phyloP scores from a whole-genome alignment of 2,329 filamentous ascomycete species.

The Fusarium cicatricum region DNA sequence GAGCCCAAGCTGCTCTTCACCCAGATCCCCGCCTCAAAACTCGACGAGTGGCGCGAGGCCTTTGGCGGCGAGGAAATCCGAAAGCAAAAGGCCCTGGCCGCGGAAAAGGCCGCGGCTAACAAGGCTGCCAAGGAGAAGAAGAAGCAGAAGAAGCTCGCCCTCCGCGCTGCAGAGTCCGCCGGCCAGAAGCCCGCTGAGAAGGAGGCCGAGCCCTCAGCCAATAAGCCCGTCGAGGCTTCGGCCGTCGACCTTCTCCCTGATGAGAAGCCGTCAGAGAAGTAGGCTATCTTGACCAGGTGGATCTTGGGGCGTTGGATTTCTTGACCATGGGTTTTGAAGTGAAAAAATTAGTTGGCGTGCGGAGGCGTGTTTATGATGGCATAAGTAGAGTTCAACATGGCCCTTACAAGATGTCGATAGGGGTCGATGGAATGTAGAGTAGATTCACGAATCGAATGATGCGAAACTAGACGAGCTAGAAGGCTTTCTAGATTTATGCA shows the following conservation, averaged over 20 bases:
- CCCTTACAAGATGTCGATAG: slow-evolving; percentile 13
- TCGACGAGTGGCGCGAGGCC: slow-evolving; percentile 81
- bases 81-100: slow-evolving; percentile 71
- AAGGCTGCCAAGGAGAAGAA: slow-evolving; percentile 60
- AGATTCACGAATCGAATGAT: slow-evolving; percentile 36
- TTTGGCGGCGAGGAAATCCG: slow-evolving; percentile 73
- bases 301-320: slow-evolving; percentile 1
- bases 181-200: slow-evolving; percentile 22
- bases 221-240: slow-evolving; percentile 33
- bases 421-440: slow-evolving; percentile 30
- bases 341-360: slow-evolving; percentile 1
- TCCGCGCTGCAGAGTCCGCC: slow-evolving; percentile 26
- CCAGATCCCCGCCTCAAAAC: slow-evolving; percentile 83
- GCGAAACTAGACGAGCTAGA: slow-evolving; percentile 31
- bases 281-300: neutral
- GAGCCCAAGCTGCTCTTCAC: slow-evolving; percentile 82
- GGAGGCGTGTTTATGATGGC: slow-evolving; percentile 11
- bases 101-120: slow-evolving; percentile 60
- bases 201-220: slow-evolving; percentile 12
- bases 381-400: slow-evolving; percentile 15
- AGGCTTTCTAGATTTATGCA: slow-evolving; percentile 18
- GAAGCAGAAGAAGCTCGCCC: slow-evolving; percentile 53
- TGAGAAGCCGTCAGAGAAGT: slow-evolving; percentile 30
- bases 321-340: neutral
- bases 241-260: slow-evolving; percentile 31